These are phyloP conservation scores for Podila verticillata DNA, from an alignment of 192 early-diverging fungal species.

Conservation along the genomic window DNA sequence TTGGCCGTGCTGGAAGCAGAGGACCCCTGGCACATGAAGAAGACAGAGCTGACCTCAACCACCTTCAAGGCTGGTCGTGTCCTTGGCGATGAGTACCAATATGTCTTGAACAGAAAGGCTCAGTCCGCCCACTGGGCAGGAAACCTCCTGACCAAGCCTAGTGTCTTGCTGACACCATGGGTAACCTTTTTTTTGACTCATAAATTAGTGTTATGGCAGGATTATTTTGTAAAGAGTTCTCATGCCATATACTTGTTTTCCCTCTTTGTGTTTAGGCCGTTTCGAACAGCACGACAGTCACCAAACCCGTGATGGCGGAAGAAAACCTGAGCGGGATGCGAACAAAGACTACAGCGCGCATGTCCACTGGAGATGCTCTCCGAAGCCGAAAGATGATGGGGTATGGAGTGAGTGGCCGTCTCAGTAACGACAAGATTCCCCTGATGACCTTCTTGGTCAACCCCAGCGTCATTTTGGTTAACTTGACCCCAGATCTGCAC, in stretches of 20 bases:
- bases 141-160: constrained; percentile 56
- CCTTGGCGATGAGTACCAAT: constrained; percentile 64
- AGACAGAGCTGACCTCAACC: constrained; percentile 12
- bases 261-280: not conserved
- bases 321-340: not conserved
- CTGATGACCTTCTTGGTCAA: constrained; percentile 33
- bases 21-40: constrained; percentile 15
- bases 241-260: not conserved
- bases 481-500: constrained; percentile 14
- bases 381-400: not conserved
- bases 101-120: constrained; percentile 57
- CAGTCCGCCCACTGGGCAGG: constrained; percentile 51
- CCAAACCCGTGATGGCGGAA: not conserved
- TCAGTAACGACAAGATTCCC: not conserved
- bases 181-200: constrained; percentile 20
- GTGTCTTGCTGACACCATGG: constrained; percentile 53
- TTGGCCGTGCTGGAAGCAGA: constrained; percentile 11
- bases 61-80: constrained; percentile 46
- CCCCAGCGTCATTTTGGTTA: constrained; percentile 25
- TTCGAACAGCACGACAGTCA: not conserved
- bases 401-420: not conserved
- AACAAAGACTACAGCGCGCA: not conserved
- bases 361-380: not conserved
- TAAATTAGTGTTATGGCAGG: not conserved
- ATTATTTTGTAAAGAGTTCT: not conserved